Percentiles rank a stretch among this genome's conserved stretches.
phyloP scores from a whole-genome alignment of 441 rosid genomes.

The Iberis amara region DNA sequence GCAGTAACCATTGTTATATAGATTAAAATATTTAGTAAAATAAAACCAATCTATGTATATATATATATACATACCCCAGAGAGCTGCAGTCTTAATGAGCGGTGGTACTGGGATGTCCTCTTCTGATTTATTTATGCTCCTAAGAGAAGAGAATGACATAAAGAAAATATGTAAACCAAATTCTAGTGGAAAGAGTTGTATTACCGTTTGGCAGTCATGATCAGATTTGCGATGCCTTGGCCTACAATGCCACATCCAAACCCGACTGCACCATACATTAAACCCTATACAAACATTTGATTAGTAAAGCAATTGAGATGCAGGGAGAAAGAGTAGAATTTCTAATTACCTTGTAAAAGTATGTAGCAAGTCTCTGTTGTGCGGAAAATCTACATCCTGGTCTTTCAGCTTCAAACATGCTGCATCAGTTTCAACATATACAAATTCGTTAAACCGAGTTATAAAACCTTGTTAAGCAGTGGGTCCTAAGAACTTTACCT shows the following conservation, averaged over 20 bases:
- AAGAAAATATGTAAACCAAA: not conserved
- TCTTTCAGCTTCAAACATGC: constrained; percentile 81
- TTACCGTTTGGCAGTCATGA: constrained; percentile 80
- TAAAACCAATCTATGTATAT: not conserved
- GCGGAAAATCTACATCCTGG: constrained; percentile 66
- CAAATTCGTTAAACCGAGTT: not conserved
- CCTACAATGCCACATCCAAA: constrained; percentile 81
- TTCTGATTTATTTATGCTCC: constrained; percentile 63
- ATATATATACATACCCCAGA: constrained; percentile 54
- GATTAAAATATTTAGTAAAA: not conserved
- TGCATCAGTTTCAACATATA: constrained; percentile 31
- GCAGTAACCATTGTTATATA: constrained; percentile 21
- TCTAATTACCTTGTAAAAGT: constrained; percentile 71
- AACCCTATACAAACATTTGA: constrained; percentile 40
- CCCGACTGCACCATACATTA: constrained; percentile 70
- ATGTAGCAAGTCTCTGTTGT: constrained; percentile 67
- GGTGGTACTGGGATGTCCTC: constrained; percentile 73
- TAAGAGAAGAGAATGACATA: constrained; percentile 24
- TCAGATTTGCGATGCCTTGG: constrained; percentile 82
- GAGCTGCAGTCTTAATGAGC: constrained; percentile 72
- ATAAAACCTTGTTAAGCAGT: not conserved
- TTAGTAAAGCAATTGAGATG: not conserved
- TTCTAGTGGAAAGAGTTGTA: constrained; percentile 3
- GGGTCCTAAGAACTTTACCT: constrained; percentile 34
- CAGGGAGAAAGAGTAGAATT: not conserved